Conservation (phyloP, 1,139 yeast species). For the Kodamaea arcana region DNA sequence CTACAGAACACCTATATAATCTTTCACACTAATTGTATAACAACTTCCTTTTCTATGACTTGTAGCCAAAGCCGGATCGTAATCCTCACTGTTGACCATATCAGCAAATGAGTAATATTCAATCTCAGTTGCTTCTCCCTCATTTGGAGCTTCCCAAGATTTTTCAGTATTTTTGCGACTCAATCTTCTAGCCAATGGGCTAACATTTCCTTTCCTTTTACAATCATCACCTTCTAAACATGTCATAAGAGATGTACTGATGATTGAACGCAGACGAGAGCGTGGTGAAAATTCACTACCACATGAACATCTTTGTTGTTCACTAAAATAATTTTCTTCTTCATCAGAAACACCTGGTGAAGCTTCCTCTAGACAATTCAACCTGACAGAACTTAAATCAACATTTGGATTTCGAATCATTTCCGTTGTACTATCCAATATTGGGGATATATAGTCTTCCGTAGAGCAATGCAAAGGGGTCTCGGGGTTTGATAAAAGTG, state of each 20-base stretch:
- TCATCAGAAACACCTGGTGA: constrained; percentile 7
- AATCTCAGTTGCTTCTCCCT: constrained; percentile 9
- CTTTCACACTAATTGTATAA: constrained; percentile 19
- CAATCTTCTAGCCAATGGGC: constrained; percentile 7
- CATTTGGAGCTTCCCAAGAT: constrained; percentile 1
- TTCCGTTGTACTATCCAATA: constrained; percentile 30
- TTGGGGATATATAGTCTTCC: constrained; percentile 30
- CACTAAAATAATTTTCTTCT: constrained; percentile 4
- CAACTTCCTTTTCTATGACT: constrained; percentile 13
- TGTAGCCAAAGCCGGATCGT: constrained; percentile 6
- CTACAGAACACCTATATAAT: constrained; percentile 15
- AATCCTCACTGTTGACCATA: constrained; percentile 20
- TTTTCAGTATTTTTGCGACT: constrained; percentile 4
- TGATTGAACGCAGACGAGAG: constrained; percentile 21
- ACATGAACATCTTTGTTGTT: constrained; percentile 2
- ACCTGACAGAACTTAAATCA: constrained; percentile 22
- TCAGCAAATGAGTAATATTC: constrained; percentile 35
- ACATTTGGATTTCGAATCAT: constrained; percentile 26
- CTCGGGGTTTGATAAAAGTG: constrained; percentile 14
- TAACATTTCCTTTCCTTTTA: constrained; percentile 5
- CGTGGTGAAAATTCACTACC: constrained; percentile 4
- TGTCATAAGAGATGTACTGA: constrained; percentile 22
- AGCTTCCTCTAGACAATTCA: constrained; percentile 25
- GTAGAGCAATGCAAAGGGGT: constrained; percentile 25
- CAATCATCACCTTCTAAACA: constrained; percentile 14